Evolutionary conservation across 148 eudicot genomes (phyloP).

Genomic region (Heliosperma pusillum): DNA sequence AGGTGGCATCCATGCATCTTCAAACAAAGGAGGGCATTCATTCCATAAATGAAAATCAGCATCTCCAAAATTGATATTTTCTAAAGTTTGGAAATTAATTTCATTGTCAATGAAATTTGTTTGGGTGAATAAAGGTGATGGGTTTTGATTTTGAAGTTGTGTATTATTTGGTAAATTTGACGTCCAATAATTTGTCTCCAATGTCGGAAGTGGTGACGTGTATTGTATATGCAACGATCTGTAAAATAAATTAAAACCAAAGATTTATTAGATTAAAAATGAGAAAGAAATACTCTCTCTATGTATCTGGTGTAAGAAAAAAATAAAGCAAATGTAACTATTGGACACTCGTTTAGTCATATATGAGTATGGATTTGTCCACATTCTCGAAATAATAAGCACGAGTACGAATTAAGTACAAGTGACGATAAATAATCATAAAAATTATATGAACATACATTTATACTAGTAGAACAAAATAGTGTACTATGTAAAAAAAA

Average conservation of each 20-base stretch:
- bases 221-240: not conserved
- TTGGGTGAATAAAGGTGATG: not conserved
- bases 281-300: too few species aligned
- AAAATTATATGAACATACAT: not conserved
- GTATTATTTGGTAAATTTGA: not conserved
- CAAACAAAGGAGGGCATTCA: slow-evolving; percentile 15
- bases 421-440: not conserved
- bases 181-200: not conserved
- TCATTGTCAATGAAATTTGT: not conserved
- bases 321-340: too few species aligned
- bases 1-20: slow-evolving; percentile 16
- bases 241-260: not conserved
- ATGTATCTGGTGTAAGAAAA: too few species aligned
- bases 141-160: too few species aligned
- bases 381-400: too few species aligned
- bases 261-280: not conserved
- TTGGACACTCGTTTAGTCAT: too few species aligned
- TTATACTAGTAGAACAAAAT: not conserved
- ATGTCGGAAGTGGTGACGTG: not conserved
- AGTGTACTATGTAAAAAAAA: not conserved
- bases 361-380: not conserved
- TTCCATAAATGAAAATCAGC: slow-evolving; percentile 25
- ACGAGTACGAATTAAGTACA: not conserved
- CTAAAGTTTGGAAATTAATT: not conserved
- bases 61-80: not conserved